These are phyloP conservation scores for Stylonectria norvegica DNA, from an alignment of 2,329 filamentous ascomycete species.

Conservation along the genomic window DNA sequence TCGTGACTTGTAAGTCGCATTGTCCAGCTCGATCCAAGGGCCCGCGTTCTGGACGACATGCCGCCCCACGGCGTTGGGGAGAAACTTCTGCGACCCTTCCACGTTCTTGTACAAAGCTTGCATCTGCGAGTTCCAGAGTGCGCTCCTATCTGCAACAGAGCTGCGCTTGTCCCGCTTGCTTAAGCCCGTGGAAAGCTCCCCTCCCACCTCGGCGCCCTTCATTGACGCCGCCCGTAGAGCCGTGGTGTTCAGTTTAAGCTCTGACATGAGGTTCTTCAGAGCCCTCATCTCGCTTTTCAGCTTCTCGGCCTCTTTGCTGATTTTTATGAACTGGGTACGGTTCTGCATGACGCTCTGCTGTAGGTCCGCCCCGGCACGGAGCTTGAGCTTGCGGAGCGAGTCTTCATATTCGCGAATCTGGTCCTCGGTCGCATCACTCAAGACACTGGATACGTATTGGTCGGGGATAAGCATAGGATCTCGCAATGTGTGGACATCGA, in stretches of 20 bases:
- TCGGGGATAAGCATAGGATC: conserved; percentile 78
- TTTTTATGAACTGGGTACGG: conserved; percentile 96
- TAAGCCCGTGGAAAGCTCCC: conserved; percentile 51
- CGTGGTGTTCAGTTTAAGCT: conserved; percentile 76
- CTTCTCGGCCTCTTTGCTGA: conserved; percentile 98
- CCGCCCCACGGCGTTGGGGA: conserved; percentile 84
- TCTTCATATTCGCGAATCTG: conserved; percentile 81
- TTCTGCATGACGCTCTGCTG: conserved; percentile 98
- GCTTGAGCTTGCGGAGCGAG: conserved; percentile 71
- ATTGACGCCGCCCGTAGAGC: conserved; percentile 60
- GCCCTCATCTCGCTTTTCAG: conserved; percentile 94
- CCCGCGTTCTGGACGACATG: conserved; percentile 93
- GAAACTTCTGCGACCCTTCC: conserved; percentile 96
- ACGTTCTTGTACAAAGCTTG: conserved; percentile 87
- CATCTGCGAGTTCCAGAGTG: conserved; percentile 67
- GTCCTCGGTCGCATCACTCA: conserved; percentile 82
- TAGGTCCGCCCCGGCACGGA: conserved; percentile 74
- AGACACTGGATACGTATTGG: conserved; percentile 69
- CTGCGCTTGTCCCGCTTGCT: conserved; percentile 80
- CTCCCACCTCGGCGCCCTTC: conserved; percentile 47
- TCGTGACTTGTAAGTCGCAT: conserved; percentile 92
- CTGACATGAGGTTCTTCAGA: conserved; percentile 84
- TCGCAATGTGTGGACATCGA: conserved; percentile 74
- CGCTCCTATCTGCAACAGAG: conserved; percentile 71
- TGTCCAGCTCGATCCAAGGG: conserved; percentile 93